Percentiles rank a stretch among this genome's conserved stretches.
These are phyloP conservation scores for Huntiella savannae DNA, from an alignment of 2,329 filamentous ascomycete species.

Conservation along the genomic window DNA sequence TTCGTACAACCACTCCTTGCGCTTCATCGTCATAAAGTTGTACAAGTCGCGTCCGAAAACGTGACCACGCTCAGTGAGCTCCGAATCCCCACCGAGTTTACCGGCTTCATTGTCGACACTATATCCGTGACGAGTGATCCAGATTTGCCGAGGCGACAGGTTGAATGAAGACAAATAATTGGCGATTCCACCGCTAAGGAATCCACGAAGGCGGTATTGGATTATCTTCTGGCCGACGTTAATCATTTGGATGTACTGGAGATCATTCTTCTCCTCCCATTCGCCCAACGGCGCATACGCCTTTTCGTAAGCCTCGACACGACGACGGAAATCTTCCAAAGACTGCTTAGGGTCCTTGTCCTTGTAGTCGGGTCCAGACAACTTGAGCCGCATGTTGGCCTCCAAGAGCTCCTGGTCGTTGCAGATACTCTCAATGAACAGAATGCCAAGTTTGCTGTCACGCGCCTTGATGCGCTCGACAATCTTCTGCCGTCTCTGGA, in stretches of 20 bases:
- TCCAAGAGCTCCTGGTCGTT: constrained; percentile 69
- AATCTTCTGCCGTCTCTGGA: constrained; percentile 64
- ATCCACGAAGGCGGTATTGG: constrained; percentile 75
- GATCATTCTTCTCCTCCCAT: constrained; percentile 74
- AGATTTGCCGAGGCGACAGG: constrained; percentile 83
- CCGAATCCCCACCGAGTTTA: constrained; percentile 79
- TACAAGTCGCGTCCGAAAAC: constrained; percentile 64
- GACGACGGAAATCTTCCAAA: constrained; percentile 76
- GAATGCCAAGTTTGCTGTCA: constrained; percentile 72
- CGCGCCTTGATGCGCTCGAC: constrained; percentile 66
- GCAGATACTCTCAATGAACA: constrained; percentile 92
- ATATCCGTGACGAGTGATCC: constrained; percentile 92
- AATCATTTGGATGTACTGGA: constrained; percentile 96
- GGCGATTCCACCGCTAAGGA: constrained; percentile 78
- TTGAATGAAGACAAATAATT: constrained; percentile 97
- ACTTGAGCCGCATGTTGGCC: constrained; percentile 91
- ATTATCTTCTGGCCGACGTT: constrained; percentile 92
- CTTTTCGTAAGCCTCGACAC: constrained; percentile 83
- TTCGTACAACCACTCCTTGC: constrained; percentile 62
- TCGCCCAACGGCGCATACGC: constrained; percentile 80
- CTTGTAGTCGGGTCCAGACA: constrained; percentile 88
- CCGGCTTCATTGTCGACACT: constrained; percentile 72
- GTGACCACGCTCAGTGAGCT: constrained; percentile 61
- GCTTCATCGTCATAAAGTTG: constrained; percentile 65
- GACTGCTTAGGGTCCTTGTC: constrained; percentile 78